These are phyloP conservation scores for Vaccinium macrocarpon DNA, from an alignment of 148 eudicot species.

Conservation along the genomic window DNA sequence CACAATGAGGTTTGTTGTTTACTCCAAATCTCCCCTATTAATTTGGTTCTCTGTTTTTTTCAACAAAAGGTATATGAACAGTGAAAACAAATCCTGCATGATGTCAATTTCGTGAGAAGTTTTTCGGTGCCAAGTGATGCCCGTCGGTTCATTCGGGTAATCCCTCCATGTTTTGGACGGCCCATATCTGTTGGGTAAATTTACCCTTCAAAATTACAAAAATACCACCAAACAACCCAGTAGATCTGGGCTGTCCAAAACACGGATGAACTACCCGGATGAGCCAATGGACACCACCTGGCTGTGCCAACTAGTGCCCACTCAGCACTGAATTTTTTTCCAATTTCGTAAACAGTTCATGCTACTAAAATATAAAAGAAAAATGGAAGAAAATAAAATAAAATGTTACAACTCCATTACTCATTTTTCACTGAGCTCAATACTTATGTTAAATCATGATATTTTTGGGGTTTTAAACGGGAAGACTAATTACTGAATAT, in stretches of 20 bases:
- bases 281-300: no score
- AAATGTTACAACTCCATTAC: neutral
- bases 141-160: no score
- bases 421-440: neutral
- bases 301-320: no score
- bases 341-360: neutral
- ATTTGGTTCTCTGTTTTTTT: neutral
- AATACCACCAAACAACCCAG: no score
- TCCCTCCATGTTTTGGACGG: no score
- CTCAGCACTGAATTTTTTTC: no score
- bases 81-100: neutral
- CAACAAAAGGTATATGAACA: neutral
- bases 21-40: neutral
- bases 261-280: no score
- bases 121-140: no score
- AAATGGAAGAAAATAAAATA: neutral
- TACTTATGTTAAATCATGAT: neutral
- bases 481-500: neutral
- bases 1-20: conserved; percentile 72
- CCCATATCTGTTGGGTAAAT: no score
- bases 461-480: no score
- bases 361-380: neutral
- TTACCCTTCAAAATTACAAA: no score
- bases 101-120: neutral
- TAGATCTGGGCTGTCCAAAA: no score